Evolutionary conservation across 2,329 filamentous ascomycete species (phyloP), one percentile per base, ranked within the genome.

Genomic region (Escovopsis sp.): DNA sequence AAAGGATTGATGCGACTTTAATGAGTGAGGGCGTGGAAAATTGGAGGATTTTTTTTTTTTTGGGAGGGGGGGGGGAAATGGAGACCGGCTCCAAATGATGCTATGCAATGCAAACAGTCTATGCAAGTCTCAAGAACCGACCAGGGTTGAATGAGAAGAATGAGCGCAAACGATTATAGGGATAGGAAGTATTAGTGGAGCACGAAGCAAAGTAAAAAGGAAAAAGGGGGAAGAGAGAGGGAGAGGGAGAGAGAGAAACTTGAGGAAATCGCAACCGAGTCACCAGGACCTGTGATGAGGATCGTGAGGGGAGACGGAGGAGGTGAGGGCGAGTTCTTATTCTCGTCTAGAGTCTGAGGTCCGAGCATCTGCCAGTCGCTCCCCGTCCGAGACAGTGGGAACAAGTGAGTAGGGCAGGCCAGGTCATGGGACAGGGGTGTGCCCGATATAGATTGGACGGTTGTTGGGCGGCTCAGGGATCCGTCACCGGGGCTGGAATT

Each of bases 281-380:
- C 23, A 23, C 23, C 23, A 23, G 23, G 23, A 23, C 23, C 23
- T 23, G 23, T 23, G 23, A 23, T 23, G 23, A 4, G 23, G 23
- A 23, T 23, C 23, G 48, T 46, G 50, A 50, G 49, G 49, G 48
- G 50, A 51, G 49, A 50, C 38, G 44, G 2, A 52, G 43, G 48
- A 50, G 55, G 53, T 51, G 48, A 55, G 38, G 40, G 35, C 46
- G 41, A 50, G 49, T 57, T 55, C 55, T 57, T 57, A 55, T 57
- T 38, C 48, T 53, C 47, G 44, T 35, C 39, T 15, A 10, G 23
- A 23, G 33, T 40, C 38, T 33, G 34, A 34, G 43, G 43, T 23
- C 40, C 35, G 43, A 45, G 12, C 26, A 38, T 23, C 36, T 38
- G 38, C n/a, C 23, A 12, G 38, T 30, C 23, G 18, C 23, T 23